phyloP scores from a whole-genome alignment of 2,329 filamentous ascomycete species.

The Thermoascus crustaceus region DNA sequence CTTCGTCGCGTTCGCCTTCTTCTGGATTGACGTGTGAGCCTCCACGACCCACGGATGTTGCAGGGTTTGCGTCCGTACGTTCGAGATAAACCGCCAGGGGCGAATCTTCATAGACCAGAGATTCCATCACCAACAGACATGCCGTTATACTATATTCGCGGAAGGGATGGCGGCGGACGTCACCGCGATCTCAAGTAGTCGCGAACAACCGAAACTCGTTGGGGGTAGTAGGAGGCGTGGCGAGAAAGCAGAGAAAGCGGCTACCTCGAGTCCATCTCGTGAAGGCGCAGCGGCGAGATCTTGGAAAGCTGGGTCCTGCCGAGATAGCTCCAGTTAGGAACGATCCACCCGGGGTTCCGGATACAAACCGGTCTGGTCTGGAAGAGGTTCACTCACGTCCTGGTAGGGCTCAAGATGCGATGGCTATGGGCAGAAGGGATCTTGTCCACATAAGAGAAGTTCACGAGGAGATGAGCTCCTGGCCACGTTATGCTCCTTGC shows the following conservation, averaged over 20 bases:
- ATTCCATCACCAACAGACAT: constrained; percentile 60
- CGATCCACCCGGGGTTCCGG: too few species aligned
- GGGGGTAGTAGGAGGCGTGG: background rate
- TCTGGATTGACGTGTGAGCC: constrained; percentile 23
- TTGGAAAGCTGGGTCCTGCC: background rate
- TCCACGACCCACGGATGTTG: constrained; percentile 7
- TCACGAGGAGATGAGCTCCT: too few species aligned
- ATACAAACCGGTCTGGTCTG: too few species aligned
- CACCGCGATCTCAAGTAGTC: constrained; percentile 1
- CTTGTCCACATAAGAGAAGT: too few species aligned
- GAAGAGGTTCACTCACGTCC: too few species aligned
- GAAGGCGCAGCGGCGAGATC: constrained; percentile 1
- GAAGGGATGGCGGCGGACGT: background rate
- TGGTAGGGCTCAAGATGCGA: too few species aligned
- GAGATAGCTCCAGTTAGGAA: too few species aligned
- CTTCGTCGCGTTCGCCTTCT: constrained; percentile 37
- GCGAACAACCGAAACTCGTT: background rate
- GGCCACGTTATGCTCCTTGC: constrained; percentile 1
- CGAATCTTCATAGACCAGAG: constrained; percentile 75
- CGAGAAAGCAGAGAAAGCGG: background rate
- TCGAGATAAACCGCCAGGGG: constrained; percentile 84
- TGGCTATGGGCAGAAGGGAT: too few species aligned
- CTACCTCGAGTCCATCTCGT: constrained; percentile 5
- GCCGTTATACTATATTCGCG: constrained; percentile 10
- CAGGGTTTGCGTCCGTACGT: constrained; percentile 48